Conservation (phyloP, 148 eudicot genomes). For the Mesembryanthemum crystallinum region DNA sequence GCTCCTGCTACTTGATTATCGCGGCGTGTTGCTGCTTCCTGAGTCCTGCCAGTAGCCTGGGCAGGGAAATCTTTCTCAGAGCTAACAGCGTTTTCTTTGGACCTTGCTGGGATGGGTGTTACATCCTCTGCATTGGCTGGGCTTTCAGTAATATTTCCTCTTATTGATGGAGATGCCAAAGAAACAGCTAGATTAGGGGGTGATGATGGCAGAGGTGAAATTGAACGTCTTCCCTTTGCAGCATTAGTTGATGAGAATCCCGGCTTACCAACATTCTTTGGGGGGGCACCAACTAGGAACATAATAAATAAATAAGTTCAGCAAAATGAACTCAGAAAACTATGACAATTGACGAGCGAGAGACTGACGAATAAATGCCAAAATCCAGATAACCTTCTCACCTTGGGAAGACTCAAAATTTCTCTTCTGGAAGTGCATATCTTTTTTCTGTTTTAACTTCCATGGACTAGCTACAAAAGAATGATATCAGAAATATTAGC, state of each 20-base stretch:
- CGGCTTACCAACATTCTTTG: conserved; percentile 59
- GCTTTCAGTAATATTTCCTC: conserved; percentile 45
- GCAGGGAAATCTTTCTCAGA: conserved; percentile 44
- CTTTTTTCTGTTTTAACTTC: conserved; percentile 73
- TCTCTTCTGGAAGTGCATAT: conserved; percentile 68
- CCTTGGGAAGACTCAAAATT: conserved; percentile 70
- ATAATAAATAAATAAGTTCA: conserved; percentile 16
- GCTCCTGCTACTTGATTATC: conserved; percentile 39
- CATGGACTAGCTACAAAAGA: conserved; percentile 55
- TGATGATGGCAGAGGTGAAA: conserved; percentile 74
- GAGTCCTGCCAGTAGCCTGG: conserved; percentile 29
- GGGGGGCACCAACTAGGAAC: conserved; percentile 49
- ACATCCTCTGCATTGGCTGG: conserved; percentile 38
- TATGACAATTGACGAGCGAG: not conserved
- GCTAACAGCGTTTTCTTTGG: conserved; percentile 38
- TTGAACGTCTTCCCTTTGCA: conserved; percentile 58
- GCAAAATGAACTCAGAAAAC: conserved; percentile 14
- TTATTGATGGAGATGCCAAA: conserved; percentile 57
- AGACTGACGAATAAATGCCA: conserved; percentile 2
- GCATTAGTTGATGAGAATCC: conserved; percentile 46
- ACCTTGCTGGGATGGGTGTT: conserved; percentile 31
- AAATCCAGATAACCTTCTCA: conserved; percentile 28
- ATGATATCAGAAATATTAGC: conserved; percentile 17
- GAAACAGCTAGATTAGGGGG: conserved; percentile 52
- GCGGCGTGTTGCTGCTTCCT: conserved; percentile 37